Conservation (phyloP, 2,329 filamentous ascomycete species). For the Samsoniella hepiali region DNA sequence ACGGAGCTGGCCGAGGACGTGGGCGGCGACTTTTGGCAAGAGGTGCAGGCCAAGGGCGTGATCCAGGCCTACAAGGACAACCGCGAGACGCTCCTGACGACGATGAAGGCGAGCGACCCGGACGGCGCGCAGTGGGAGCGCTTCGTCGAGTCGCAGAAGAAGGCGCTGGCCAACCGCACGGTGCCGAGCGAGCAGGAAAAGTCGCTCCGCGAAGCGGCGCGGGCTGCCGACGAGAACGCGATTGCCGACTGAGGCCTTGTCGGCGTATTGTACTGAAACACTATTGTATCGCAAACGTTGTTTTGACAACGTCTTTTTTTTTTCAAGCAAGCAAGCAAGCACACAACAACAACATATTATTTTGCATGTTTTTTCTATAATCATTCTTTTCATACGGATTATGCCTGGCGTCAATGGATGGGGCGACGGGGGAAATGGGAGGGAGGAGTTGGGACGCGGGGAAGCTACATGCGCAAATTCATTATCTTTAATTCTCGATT, state of each 20-base stretch:
- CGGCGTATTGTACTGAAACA: not conserved
- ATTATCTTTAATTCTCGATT: too few species aligned
- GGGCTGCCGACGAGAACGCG: constrained; percentile 38
- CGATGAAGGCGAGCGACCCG: constrained; percentile 59
- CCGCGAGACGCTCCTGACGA: constrained; percentile 46
- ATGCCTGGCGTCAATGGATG: constrained; percentile 11
- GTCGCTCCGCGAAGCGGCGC: constrained; percentile 20
- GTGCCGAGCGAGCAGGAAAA: constrained; percentile 29
- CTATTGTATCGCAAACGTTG: not conserved
- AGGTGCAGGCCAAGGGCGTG: constrained; percentile 56
- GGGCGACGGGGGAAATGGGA: not conserved
- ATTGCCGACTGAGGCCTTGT: constrained; percentile 35
- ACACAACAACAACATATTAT: not conserved
- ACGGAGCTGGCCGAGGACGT: constrained; percentile 62
- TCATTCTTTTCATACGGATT: not conserved
- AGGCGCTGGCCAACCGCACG: constrained; percentile 52
- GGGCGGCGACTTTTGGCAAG: constrained; percentile 56
- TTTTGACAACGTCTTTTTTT: not conserved
- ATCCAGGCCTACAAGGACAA: constrained; percentile 60
- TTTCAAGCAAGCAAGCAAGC: not conserved
- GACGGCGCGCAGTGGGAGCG: constrained; percentile 54
- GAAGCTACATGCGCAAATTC: not conserved
- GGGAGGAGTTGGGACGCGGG: not conserved
- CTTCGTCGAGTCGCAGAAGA: constrained; percentile 61
- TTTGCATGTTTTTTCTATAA: not conserved